phyloP scores from a whole-genome alignment of 495 filamentous ascomycete species.

The Echria macrotheca region DNA sequence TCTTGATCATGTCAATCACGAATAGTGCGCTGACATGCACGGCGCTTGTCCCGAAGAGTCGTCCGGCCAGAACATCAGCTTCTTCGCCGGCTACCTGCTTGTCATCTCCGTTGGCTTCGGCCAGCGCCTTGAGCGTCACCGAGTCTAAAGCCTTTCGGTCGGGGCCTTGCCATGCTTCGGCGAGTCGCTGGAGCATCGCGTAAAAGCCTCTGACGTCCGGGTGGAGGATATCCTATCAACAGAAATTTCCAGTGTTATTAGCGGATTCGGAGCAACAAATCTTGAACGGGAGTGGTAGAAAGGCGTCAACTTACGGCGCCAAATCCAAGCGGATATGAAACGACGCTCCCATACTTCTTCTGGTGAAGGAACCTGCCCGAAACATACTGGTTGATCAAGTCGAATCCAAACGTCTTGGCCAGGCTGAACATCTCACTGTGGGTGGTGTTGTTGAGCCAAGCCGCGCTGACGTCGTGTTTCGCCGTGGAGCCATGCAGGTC shows the following conservation, averaged over 20 bases:
- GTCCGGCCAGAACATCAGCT: slow-evolving; percentile 33
- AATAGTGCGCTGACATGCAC: slow-evolving; percentile 40
- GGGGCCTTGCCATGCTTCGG: slow-evolving; percentile 8
- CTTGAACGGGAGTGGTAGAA: no score
- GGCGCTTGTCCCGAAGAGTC: slow-evolving; percentile 42
- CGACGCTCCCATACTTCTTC: slow-evolving; percentile 16
- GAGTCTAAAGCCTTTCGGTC: slow-evolving; percentile 22
- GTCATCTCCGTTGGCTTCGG: slow-evolving; percentile 19
- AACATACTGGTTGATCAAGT: slow-evolving; percentile 42
- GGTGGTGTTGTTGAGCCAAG: slow-evolving; percentile 50
- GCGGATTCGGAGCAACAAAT: no score
- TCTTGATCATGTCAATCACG: slow-evolving; percentile 47
- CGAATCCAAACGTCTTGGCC: slow-evolving; percentile 30
- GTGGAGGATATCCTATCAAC: slow-evolving; percentile 2
- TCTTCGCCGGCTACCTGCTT: slow-evolving; percentile 22
- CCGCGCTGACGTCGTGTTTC: slow-evolving; percentile 46
- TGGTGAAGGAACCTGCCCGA: slow-evolving; percentile 33
- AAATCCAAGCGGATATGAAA: neutral
- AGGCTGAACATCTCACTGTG: slow-evolving; percentile 37
- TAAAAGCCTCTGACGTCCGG: slow-evolving; percentile 2
- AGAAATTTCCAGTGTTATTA: neutral
- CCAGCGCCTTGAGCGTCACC: slow-evolving; percentile 27
- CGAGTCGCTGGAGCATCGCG: neutral
- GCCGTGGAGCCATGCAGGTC: no score
- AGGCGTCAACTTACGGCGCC: slow-evolving; percentile 7